A percentile compares a stretch with the other conserved stretches of the same genome.
Conservation (phyloP, 768 basidiomycete genomes). For the Chlorophyllum brunneum region DNA sequence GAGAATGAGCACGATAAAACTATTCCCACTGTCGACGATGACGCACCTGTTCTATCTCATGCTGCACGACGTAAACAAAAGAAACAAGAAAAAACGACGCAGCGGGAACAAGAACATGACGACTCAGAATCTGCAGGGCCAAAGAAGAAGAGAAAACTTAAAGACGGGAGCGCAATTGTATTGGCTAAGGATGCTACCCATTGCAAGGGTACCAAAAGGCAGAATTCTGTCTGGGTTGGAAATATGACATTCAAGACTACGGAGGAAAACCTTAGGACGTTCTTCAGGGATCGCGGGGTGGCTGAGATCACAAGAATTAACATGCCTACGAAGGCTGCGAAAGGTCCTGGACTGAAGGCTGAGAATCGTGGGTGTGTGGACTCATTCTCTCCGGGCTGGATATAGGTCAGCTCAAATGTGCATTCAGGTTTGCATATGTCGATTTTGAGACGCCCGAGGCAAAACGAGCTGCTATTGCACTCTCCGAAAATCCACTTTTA, state of each 20-base stretch:
- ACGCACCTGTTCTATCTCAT: conserved; percentile 64
- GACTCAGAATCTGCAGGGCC: conserved; percentile 18
- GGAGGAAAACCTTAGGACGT: conserved; percentile 58
- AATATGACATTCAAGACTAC: conserved; percentile 92
- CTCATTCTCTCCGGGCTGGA: conserved; percentile 16
- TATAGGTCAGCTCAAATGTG: not conserved
- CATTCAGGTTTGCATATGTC: conserved; percentile 86
- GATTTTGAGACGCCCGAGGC: conserved; percentile 82
- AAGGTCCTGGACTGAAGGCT: conserved; percentile 42
- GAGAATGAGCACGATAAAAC: conserved; percentile 10
- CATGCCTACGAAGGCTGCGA: conserved; percentile 73
- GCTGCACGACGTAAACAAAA: conserved; percentile 67
- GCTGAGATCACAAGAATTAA: conserved; percentile 79
- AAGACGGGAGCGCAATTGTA: conserved; percentile 34
- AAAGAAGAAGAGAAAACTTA: conserved; percentile 46
- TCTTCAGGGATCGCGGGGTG: conserved; percentile 55
- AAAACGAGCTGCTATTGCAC: conserved; percentile 68
- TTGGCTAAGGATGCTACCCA: conserved; percentile 21
- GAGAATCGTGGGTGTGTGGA: conserved; percentile 77
- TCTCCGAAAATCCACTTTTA: conserved; percentile 78
- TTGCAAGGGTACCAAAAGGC: conserved; percentile 42
- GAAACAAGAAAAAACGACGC: conserved; percentile 35
- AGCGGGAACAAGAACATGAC: conserved; percentile 17
- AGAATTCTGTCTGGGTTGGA: conserved; percentile 94
- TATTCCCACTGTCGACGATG: conserved; percentile 15